Evolutionary conservation across 768 basidiomycete species (phyloP).

Genomic region (Podaxis mareebaensis): DNA sequence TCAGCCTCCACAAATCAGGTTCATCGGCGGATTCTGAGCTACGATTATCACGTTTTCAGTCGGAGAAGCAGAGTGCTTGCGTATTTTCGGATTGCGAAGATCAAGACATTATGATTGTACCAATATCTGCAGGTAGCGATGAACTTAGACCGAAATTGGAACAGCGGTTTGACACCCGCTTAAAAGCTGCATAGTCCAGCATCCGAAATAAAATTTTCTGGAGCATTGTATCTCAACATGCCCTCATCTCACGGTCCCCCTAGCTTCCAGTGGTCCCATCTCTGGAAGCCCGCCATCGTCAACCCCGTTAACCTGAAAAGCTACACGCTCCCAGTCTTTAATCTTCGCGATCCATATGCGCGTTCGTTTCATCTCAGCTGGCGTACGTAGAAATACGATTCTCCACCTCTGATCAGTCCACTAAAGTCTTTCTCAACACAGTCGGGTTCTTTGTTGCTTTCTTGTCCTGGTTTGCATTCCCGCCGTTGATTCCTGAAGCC

Average conservation of each 20-base stretch:
- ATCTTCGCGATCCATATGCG: constrained; percentile 46
- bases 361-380: constrained; percentile 50
- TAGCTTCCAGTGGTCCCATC: constrained; percentile 32
- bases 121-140: too few relatives aligned
- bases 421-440: constrained; percentile 3
- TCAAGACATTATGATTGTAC: too few relatives aligned
- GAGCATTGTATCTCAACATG: too few relatives aligned
- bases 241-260: constrained; percentile 19
- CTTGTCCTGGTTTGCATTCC: constrained; percentile 56
- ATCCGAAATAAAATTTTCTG: too few relatives aligned
- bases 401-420: neutral
- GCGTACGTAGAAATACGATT: constrained; percentile 19
- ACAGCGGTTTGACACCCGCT: too few relatives aligned
- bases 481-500: constrained; percentile 58
- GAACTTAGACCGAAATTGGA: too few relatives aligned
- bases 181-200: too few relatives aligned
- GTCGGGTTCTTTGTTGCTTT: constrained; percentile 57
- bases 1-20: too few relatives aligned
- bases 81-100: too few relatives aligned
- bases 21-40: too few relatives aligned
- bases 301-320: constrained; percentile 55
- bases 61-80: too few relatives aligned
- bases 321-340: constrained; percentile 52
- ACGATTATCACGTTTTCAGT: too few relatives aligned
- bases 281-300: constrained; percentile 36